Percentiles rank a stretch among this genome's conserved stretches.
Evolutionary conservation across 1,139 yeast species (phyloP).

Genomic region (Magnusiomyces suaveolens): DNA sequence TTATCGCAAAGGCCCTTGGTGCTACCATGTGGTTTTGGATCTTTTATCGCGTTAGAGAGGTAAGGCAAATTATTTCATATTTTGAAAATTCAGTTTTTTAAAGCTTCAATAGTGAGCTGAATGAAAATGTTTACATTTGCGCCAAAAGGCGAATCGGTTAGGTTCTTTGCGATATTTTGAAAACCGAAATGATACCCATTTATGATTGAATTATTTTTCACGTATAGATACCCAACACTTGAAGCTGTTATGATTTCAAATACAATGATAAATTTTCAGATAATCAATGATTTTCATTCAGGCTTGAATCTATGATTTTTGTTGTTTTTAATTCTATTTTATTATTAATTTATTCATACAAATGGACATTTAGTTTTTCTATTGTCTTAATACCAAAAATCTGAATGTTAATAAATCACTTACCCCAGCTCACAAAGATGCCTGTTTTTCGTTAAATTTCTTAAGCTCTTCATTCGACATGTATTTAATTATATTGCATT

Average conservation of each 20-base stretch:
- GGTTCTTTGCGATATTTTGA: no score
- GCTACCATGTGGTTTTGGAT: conserved; percentile 87
- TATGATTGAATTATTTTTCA: background rate
- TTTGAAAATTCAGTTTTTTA: background rate
- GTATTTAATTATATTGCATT: no score
- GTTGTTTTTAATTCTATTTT: background rate
- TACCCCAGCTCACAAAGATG: no score
- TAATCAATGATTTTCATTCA: no score
- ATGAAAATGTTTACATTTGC: background rate
- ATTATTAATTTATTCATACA: no score
- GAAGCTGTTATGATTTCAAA: no score
- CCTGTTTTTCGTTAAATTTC: no score
- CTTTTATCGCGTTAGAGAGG: conserved; percentile 67
- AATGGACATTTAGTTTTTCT: no score
- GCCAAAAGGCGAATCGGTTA: background rate
- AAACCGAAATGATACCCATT: conserved; percentile 11
- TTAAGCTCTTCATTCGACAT: background rate
- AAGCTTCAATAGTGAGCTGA: background rate
- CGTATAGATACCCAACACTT: background rate
- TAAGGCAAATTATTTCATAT: conserved; percentile 20
- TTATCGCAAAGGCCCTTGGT: conserved; percentile 58
- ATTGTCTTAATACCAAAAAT: no score
- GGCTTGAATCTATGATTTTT: background rate
- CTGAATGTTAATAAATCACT: no score
- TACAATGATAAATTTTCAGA: no score